A percentile compares a stretch with the other conserved stretches of the same genome.
These are phyloP conservation scores for Pseudotulostoma volvatum DNA, from an alignment of 495 filamentous ascomycete genomes.

Conservation along the genomic window DNA sequence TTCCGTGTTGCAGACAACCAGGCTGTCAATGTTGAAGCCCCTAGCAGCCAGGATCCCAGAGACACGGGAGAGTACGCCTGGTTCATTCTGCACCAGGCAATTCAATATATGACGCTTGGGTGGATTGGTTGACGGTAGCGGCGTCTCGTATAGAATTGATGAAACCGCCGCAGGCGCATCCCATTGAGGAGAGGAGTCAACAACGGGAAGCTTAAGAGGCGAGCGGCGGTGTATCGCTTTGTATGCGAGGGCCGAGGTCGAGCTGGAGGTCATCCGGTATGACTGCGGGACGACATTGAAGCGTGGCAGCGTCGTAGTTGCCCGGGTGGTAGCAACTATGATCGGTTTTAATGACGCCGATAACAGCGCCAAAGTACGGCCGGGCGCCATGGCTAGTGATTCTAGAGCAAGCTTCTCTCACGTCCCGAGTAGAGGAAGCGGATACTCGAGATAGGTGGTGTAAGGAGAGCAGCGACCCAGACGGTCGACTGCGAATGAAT, in stretches of 20 bases:
- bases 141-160: slow-evolving; percentile 97
- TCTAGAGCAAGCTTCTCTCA: background rate
- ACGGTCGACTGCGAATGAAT: no score
- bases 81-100: slow-evolving; percentile 97
- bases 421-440: background rate
- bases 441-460: background rate
- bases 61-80: slow-evolving; percentile 87
- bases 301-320: slow-evolving; percentile 20
- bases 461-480: no score
- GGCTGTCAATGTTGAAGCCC: slow-evolving; percentile 97
- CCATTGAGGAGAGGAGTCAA: slow-evolving; percentile 63
- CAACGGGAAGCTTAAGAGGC: slow-evolving; percentile 60
- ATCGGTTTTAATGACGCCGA: slow-evolving; percentile 17
- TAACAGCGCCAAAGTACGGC: slow-evolving; percentile 28
- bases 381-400: slow-evolving; percentile 29
- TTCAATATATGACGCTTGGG: slow-evolving; percentile 92
- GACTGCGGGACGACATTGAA: slow-evolving; percentile 9
- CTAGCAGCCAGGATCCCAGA: slow-evolving; percentile 91
- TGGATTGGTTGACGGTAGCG: slow-evolving; percentile 61
- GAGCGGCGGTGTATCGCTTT: slow-evolving; percentile 89
- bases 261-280: slow-evolving; percentile 32
- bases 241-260: slow-evolving; percentile 89
- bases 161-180: slow-evolving; percentile 90
- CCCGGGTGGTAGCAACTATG: slow-evolving; percentile 21
- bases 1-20: slow-evolving; percentile 95